Conservation (phyloP, 257 asterid genomes). For the Phtheirospermum japonicum region DNA sequence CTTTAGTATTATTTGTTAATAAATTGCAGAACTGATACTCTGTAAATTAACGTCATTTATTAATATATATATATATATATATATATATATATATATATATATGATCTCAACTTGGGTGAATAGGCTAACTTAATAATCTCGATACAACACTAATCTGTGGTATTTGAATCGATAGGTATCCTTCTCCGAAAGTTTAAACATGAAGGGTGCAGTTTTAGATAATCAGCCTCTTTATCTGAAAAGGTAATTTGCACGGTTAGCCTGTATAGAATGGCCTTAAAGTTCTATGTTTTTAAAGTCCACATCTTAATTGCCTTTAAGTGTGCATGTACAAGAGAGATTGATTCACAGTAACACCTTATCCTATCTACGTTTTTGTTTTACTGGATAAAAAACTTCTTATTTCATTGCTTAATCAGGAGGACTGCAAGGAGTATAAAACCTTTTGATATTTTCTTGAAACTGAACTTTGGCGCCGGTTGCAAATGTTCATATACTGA, state of each 20-base stretch:
- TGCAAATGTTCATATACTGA: slow-evolving; percentile 62
- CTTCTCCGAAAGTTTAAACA: slow-evolving; percentile 72
- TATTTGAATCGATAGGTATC: slow-evolving; percentile 50
- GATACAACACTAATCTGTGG: slow-evolving; percentile 3
- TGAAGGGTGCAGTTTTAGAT: slow-evolving; percentile 70
- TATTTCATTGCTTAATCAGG: slow-evolving; percentile 44
- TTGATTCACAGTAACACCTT: background rate
- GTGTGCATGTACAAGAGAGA: slow-evolving; percentile 1
- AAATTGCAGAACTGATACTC: slow-evolving; percentile 17
- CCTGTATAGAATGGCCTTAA: background rate
- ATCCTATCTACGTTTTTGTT: background rate
- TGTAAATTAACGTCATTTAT: background rate
- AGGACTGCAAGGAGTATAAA: slow-evolving; percentile 57
- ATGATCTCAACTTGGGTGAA: background rate
- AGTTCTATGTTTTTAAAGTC: background rate
- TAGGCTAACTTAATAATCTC: background rate
- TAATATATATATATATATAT: no score
- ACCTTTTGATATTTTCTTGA: slow-evolving; percentile 58
- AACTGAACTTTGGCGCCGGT: slow-evolving; percentile 69
- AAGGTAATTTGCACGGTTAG: slow-evolving; percentile 47
- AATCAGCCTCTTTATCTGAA: slow-evolving; percentile 71
- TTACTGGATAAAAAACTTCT: slow-evolving; percentile 12
- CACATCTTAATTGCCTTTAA: background rate
- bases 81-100: no score
- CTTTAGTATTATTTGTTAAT: background rate